Conservation (phyloP, 805 yeast species). For the Starmerella apicola region DNA sequence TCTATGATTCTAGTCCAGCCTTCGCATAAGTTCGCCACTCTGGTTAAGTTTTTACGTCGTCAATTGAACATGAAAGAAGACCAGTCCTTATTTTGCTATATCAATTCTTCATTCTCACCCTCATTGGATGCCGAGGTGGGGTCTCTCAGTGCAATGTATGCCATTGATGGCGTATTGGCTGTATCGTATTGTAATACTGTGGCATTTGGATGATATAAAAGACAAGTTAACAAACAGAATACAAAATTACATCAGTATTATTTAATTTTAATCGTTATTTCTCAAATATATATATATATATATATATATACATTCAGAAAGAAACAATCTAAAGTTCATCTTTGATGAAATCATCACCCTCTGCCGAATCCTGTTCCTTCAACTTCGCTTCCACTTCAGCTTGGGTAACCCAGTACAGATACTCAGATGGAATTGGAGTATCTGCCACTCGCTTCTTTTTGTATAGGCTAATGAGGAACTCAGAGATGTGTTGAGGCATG, state of each 20-base stretch:
- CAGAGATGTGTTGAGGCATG: conserved; percentile 7
- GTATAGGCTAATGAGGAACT: conserved; percentile 4
- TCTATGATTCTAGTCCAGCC: conserved; percentile 35
- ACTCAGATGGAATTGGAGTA: conserved; percentile 14
- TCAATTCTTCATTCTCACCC: conserved; percentile 32
- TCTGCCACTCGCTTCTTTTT: conserved; percentile 8
- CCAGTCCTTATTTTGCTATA: conserved; percentile 30
- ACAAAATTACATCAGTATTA: background rate
- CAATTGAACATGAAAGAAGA: conserved; percentile 25
- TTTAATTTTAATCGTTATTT: background rate
- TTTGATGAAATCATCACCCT: conserved; percentile 6
- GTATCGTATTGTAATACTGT: conserved; percentile 27
- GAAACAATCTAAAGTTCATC: conserved; percentile 10
- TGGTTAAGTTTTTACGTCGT: conserved; percentile 34
- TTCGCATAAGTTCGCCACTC: conserved; percentile 35
- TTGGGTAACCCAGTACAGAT: conserved; percentile 17
- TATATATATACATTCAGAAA: background rate
- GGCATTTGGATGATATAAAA: conserved; percentile 25
- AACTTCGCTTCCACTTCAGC: conserved; percentile 16
- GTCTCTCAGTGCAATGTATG: conserved; percentile 22
- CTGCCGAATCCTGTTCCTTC: conserved; percentile 5
- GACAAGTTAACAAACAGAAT: background rate
- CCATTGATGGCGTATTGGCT: conserved; percentile 24
- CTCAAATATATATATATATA: too few species aligned
- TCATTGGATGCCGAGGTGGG: conserved; percentile 29